Percentiles rank a stretch among this genome's conserved stretches.
Evolutionary conservation across 306 rosid species (phyloP).

Genomic region (Cucumis melo): DNA sequence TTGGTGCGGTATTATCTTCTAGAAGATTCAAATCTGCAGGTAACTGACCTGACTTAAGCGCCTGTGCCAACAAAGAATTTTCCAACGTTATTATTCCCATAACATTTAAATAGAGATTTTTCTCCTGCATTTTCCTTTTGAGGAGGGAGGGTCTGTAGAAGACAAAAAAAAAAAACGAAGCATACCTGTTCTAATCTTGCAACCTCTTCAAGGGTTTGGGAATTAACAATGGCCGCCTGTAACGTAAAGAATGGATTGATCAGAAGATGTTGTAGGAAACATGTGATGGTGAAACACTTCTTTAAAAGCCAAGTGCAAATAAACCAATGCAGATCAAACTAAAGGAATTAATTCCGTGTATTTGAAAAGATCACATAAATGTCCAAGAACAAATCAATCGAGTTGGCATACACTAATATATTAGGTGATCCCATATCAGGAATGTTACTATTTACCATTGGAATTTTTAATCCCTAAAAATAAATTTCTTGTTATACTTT

Average conservation of each 20-base stretch:
- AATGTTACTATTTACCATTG: not conserved
- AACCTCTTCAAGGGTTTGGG: slow-evolving; percentile 97
- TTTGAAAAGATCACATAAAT: not conserved
- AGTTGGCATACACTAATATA: not conserved
- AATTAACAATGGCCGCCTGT: slow-evolving; percentile 98
- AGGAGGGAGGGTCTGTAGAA: too few species aligned
- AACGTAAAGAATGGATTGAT: not conserved
- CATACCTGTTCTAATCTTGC: slow-evolving; percentile 97
- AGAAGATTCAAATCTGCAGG: slow-evolving; percentile 53
- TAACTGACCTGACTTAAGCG: slow-evolving; percentile 78
- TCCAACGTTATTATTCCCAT: not conserved
- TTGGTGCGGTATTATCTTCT: slow-evolving; percentile 25
- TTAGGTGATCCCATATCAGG: not conserved
- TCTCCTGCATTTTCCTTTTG: too few species aligned
- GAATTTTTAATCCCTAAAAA: not conserved
- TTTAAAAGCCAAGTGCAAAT: not conserved
- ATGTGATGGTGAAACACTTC: not conserved
- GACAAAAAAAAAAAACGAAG: slow-evolving; percentile 1
- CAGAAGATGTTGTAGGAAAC: not conserved
- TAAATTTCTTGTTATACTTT: not conserved
- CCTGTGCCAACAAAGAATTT: slow-evolving; percentile 44
- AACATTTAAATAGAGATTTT: not conserved
- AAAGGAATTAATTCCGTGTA: not conserved
- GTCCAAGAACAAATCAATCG: not conserved
- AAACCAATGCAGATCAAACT: not conserved